These are phyloP conservation scores for Globisporangium sylvaticum DNA, from an alignment of 352 stramenopile species.

Conservation along the genomic window DNA sequence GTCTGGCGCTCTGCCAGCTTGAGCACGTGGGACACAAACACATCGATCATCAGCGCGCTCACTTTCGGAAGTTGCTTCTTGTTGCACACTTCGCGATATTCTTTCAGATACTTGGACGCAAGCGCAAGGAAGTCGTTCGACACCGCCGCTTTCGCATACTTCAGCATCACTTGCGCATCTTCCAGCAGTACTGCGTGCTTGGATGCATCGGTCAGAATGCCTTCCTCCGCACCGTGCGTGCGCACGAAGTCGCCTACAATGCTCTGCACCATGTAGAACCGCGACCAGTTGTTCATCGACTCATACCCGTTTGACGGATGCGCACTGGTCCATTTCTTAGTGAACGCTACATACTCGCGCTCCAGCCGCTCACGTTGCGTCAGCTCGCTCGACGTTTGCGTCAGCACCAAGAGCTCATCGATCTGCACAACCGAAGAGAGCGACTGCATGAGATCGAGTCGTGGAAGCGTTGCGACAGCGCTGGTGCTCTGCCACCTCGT, in stretches of 20 bases:
- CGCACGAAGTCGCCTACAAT: slow-evolving; percentile 30
- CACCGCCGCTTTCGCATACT: slow-evolving; percentile 63
- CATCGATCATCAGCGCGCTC: slow-evolving; percentile 72
- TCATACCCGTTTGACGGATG: slow-evolving; percentile 47
- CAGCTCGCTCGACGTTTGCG: slow-evolving; percentile 10
- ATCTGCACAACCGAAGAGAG: slow-evolving; percentile 63
- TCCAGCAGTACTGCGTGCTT: slow-evolving; percentile 28
- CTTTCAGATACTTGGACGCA: slow-evolving; percentile 72
- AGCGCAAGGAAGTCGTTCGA: slow-evolving; percentile 66
- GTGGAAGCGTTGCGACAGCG: slow-evolving; percentile 33
- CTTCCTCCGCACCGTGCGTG: slow-evolving; percentile 23
- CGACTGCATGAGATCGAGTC: slow-evolving; percentile 58
- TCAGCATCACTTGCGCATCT: slow-evolving; percentile 48
- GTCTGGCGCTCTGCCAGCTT: slow-evolving; percentile 65
- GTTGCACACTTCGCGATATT: slow-evolving; percentile 74
- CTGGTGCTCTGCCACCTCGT: slow-evolving; percentile 60
- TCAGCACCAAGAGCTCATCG: slow-evolving; percentile 39
- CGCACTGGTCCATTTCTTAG: slow-evolving; percentile 32
- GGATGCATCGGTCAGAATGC: slow-evolving; percentile 26
- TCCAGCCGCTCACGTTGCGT: slow-evolving; percentile 9
- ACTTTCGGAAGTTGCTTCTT: slow-evolving; percentile 61
- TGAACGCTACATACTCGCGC: slow-evolving; percentile 23
- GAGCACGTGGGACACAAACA: slow-evolving; percentile 78
- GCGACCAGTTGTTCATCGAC: slow-evolving; percentile 53
- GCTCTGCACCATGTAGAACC: slow-evolving; percentile 60